Conservation (phyloP, 139 green algal genomes). For the Zygnema circumcarinatum region DNA sequence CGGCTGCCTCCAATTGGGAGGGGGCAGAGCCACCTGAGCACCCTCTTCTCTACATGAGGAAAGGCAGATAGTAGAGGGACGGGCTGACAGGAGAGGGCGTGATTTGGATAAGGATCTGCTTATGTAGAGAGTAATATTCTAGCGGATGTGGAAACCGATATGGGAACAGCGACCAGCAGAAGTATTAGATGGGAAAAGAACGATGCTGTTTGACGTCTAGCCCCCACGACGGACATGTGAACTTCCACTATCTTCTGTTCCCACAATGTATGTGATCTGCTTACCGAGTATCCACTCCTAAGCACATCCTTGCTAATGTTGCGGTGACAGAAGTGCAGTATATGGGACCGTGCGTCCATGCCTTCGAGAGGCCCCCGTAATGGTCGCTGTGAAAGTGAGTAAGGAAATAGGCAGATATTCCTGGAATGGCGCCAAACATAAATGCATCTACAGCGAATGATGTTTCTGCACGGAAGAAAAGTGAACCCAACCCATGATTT, state of each 20-base stretch:
- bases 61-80: not conserved
- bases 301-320: slow-evolving; percentile 43
- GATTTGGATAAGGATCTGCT: no score
- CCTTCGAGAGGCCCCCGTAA: slow-evolving; percentile 58
- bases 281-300: slow-evolving; percentile 49
- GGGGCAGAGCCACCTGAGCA: slow-evolving; percentile 32
- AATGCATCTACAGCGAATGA: slow-evolving; percentile 61
- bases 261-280: not conserved
- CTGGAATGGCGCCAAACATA: slow-evolving; percentile 41
- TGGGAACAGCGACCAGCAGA: slow-evolving; percentile 18
- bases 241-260: not conserved
- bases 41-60: not conserved
- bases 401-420: slow-evolving; percentile 56
- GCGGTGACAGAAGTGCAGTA: slow-evolving; percentile 61
- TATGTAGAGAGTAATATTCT: no score
- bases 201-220: not conserved
- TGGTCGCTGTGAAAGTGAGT: slow-evolving; percentile 66
- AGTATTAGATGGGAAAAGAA: no score
- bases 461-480: slow-evolving; percentile 51
- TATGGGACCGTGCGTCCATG: slow-evolving; percentile 54
- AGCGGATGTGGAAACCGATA: no score
- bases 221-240: no score
- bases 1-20: slow-evolving; percentile 18
- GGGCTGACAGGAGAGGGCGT: not conserved
- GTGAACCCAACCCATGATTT: no score